Base-by-base conservation (phyloP, 352 stramenopile species). In the Phytophthora fragariaefolia region DNA sequence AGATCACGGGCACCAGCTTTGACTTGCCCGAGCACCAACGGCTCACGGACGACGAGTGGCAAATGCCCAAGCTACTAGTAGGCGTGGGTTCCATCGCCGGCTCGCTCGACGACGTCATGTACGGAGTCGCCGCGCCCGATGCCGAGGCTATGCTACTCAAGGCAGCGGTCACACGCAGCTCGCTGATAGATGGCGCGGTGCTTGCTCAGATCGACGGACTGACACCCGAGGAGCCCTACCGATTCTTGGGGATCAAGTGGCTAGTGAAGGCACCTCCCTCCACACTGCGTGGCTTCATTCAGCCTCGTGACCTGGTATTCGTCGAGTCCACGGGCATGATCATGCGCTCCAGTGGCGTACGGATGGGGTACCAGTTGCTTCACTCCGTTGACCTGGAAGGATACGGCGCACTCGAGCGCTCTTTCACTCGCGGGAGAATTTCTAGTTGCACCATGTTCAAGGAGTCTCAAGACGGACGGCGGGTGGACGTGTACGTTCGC, bases 81-180 rank as follows among this genome's bases (percentile, higher is more conserved):
- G 73, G 60, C 2, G 47, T 79, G 18, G 83, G 79, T 22, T 65
- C 77, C 46, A 66, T 90, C 28, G 49, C 74, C 30, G 80, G 80
- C 2, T 77, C 79, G 36, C 73, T 91, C 8, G 80, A 89, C 62
- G 82, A 92, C 62, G 76, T 85, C 57, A 80, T 90, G 72, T 87
- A 83, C 58, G 80, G 83, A 13, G 53, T 83, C 26, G 38, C 78
- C 13, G 78, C 80, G 8, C 69, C 72, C 24, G 74, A 84, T 42
- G 50, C 60, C 27, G 38, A 60, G 15, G 58, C 69, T 6, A 82
- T 85, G 64, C 40, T 83, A 38, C 68, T 83, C 46, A 78, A 86
- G 32, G 66, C 80, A 2, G 69, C 67, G 26, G 67, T 76, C 24
- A 58, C 80, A 26, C 73, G 66, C 17, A 77, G 68, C 23, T 59